A percentile compares a stretch with the other conserved stretches of the same genome.
Evolutionary conservation across 1,139 yeast genomes (phyloP).

Genomic region (Yamadazyma pseudoaaseri): DNA sequence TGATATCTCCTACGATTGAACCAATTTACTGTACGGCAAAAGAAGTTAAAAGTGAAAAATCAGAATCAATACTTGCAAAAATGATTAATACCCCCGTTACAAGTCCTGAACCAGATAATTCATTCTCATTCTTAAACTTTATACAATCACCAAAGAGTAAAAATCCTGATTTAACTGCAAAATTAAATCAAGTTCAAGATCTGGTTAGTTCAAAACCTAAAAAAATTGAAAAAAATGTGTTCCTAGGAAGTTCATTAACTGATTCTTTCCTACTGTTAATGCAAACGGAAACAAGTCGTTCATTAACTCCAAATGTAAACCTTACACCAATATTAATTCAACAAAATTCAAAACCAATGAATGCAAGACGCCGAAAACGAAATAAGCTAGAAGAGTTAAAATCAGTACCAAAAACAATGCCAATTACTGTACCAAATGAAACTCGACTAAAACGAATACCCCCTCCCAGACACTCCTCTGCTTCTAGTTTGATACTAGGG

Average conservation of each 20-base stretch:
- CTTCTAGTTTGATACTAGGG: constrained; percentile 48
- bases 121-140: constrained; percentile 14
- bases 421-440: constrained; percentile 21
- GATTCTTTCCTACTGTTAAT: constrained; percentile 14
- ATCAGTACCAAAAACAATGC: constrained; percentile 17
- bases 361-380: constrained; percentile 8
- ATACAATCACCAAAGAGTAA: constrained; percentile 10
- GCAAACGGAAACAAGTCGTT: constrained; percentile 11
- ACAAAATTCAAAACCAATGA: constrained; percentile 2
- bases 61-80: constrained; percentile 19
- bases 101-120: constrained; percentile 3
- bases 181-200: background rate
- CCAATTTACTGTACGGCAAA: constrained; percentile 18
- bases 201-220: background rate
- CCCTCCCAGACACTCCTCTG: constrained; percentile 23
- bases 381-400: constrained; percentile 21
- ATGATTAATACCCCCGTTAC: constrained; percentile 10
- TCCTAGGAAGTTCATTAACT: constrained; percentile 12
- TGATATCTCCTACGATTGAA: constrained; percentile 30
- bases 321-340: constrained; percentile 4
- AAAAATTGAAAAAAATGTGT: background rate
- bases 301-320: constrained; percentile 6
- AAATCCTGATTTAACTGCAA: background rate
- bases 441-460: constrained; percentile 29
- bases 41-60: constrained; percentile 1